Base-by-base conservation (phyloP, 208 protist species). In the Angomonas desouzai region DNA sequence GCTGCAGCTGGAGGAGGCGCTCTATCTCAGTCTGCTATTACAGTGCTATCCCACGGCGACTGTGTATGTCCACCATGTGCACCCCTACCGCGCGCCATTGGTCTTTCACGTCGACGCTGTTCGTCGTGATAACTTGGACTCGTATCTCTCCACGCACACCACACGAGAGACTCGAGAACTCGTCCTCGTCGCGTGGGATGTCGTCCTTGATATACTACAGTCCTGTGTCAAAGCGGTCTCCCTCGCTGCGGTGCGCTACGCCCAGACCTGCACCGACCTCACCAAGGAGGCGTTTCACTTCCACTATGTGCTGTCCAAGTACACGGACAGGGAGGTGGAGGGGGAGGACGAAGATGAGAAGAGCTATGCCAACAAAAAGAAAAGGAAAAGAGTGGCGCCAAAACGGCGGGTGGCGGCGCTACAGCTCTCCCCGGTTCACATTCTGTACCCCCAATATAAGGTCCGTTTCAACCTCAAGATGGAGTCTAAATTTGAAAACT, bases 41-140 rank as follows among this genome's bases (percentile, higher is more conserved):
- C 67, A 69, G 36, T 87, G 80, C 62, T 86, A 81, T 66, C 86
- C 86, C 0, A 63, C 25, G 4, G 83, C 83, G 0, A 51, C 57
- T 10, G 70, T 87, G 25, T 72, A 66, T 13, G 67, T 93, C 11
- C 77, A 87, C 45, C 73, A 77, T 11, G 73, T 93, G 20, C 75
- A 85, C 53, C 75, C 83, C 23, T 77, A 81, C 66, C 71, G 11
- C 6, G 25, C 51, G 28, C 51, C 51, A 23, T 29, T 25, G 23
- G 27, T 29, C 16, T 34, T 57, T 16, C 27, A 16, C 16, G 29
- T 34, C 6, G 51, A 57, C 27, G 20, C 7, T 11, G 13, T 57
- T 4, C 27, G 30, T 10, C 27, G 7, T 4, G 18, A 4, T 3
- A 34, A 29, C 27, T 29, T 57, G 51, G 51, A 57, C 25, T n/a